These are phyloP conservation scores for Boletales sp. DNA, from an alignment of 768 basidiomycete genomes.

Conservation along the genomic window DNA sequence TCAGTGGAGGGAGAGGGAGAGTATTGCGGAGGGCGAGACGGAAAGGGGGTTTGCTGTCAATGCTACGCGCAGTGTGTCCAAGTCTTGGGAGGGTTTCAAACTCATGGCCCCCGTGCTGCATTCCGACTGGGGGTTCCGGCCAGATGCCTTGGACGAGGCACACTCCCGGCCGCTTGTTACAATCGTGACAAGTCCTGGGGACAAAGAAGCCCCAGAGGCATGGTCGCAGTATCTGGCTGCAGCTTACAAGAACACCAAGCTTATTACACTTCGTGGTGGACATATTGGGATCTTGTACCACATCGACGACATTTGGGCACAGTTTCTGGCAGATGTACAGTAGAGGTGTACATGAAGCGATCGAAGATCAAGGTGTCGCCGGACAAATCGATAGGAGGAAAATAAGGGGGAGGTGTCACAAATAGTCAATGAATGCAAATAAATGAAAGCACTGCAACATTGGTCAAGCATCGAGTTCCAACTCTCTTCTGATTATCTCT, in stretches of 20 bases:
- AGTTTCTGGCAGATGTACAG: constrained; percentile 20
- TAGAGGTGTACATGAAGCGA: constrained; percentile 4
- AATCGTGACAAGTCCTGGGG: constrained; percentile 41
- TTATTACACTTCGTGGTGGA: constrained; percentile 44
- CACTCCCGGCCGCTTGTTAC: constrained; percentile 44
- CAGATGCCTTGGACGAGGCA: constrained; percentile 40
- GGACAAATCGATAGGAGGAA: constrained; percentile 17
- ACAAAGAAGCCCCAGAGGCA: constrained; percentile 37
- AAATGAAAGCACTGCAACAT: constrained; percentile 26
- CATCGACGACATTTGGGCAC: constrained; percentile 44
- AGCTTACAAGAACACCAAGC: constrained; percentile 41
- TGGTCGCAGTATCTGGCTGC: constrained; percentile 50
- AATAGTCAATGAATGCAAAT: constrained; percentile 11
- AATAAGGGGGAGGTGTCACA: constrained; percentile 14
- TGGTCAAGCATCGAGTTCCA: constrained; percentile 60
- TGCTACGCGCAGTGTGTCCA: constrained; percentile 44
- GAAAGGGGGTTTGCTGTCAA: constrained; percentile 41
- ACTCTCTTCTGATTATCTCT: constrained; percentile 75
- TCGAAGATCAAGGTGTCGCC: constrained; percentile 13
- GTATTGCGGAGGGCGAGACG: constrained; percentile 40
- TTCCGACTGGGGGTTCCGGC: constrained; percentile 49
- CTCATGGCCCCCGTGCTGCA: constrained; percentile 41
- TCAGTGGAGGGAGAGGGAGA: constrained; percentile 40
- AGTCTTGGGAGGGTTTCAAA: constrained; percentile 51
- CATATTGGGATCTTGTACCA: constrained; percentile 46